Conservation (phyloP, 805 yeast species). For the Debaryomyces tyrocola region DNA sequence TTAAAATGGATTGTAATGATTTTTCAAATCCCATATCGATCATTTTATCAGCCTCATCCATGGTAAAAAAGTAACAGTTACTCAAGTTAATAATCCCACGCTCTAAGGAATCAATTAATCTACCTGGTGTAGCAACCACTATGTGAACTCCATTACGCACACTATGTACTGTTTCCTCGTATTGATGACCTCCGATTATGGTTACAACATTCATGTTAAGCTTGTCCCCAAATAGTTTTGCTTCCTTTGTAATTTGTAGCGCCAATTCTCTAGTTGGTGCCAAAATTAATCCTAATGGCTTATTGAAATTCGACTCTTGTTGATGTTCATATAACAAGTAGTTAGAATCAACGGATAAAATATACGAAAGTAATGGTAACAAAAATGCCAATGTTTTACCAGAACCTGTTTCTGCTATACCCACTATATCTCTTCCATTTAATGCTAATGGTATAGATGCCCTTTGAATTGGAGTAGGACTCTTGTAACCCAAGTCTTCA, state of each 20-base stretch:
- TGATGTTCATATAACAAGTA: conserved; percentile 39
- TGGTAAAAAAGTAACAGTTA: conserved; percentile 64
- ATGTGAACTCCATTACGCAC: conserved; percentile 69
- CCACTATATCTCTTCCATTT: conserved; percentile 65
- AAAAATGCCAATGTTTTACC: conserved; percentile 89
- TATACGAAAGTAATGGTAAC: conserved; percentile 65
- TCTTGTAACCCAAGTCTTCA: conserved; percentile 44
- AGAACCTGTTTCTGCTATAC: conserved; percentile 95
- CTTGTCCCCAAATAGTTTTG: conserved; percentile 47
- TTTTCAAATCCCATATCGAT: conserved; percentile 91
- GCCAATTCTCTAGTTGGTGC: conserved; percentile 97
- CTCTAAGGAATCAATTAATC: conserved; percentile 78
- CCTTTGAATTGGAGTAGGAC: conserved; percentile 90
- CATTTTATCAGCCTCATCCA: conserved; percentile 97
- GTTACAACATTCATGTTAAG: conserved; percentile 53
- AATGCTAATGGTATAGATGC: conserved; percentile 78
- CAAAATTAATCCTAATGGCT: conserved; percentile 75
- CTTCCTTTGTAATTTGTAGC: conserved; percentile 74
- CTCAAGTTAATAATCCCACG: conserved; percentile 59
- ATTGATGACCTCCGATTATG: conserved; percentile 87
- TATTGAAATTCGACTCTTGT: conserved; percentile 48
- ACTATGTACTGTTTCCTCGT: conserved; percentile 67
- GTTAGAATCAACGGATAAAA: conserved; percentile 35
- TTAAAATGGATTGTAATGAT: conserved; percentile 63
- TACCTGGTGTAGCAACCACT: conserved; percentile 92